A percentile compares a stretch with the other conserved stretches of the same genome.
phyloP scores from a whole-genome alignment of 306 rosid species.

The Vigna radiata region DNA sequence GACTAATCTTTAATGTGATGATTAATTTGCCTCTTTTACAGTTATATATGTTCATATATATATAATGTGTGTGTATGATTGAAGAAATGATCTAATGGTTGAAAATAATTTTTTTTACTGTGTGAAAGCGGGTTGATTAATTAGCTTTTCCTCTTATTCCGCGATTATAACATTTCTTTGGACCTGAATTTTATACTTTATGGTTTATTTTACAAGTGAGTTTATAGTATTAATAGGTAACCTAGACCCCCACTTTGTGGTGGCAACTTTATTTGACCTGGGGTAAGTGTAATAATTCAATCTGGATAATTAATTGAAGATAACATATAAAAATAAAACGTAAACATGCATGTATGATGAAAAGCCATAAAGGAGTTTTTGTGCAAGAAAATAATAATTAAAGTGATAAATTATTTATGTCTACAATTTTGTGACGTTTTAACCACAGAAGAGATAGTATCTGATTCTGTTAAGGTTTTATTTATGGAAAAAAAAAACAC shows the following conservation, averaged over 20 bases:
- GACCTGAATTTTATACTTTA: neutral
- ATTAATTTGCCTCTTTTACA: slow-evolving; percentile 35
- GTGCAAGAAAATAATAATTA: neutral
- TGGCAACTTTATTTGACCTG: slow-evolving; percentile 32
- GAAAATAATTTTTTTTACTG: slow-evolving; percentile 16
- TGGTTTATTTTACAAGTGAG: neutral
- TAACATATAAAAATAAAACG: slow-evolving; percentile 1
- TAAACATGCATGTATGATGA: slow-evolving; percentile 3
- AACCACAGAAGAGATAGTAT: neutral
- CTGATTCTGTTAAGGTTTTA: neutral
- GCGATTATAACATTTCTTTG: too few relatives aligned
- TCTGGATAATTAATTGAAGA: slow-evolving; percentile 16
- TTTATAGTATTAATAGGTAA: slow-evolving; percentile 17
- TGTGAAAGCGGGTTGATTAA: slow-evolving; percentile 9
- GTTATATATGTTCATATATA: neutral
- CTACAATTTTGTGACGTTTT: neutral
- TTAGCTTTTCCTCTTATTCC: slow-evolving; percentile 22
- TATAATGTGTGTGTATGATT: neutral
- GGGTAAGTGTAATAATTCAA: slow-evolving; percentile 27
- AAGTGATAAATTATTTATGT: neutral
- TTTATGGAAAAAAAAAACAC: neutral
- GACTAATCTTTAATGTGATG: slow-evolving; percentile 8
- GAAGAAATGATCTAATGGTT: slow-evolving; percentile 19
- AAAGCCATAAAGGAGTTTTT: neutral
- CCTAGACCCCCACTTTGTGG: neutral